Evolutionary conservation across 2,329 filamentous ascomycete genomes (phyloP).

Genomic region (Plectosphaerella sp.): DNA sequence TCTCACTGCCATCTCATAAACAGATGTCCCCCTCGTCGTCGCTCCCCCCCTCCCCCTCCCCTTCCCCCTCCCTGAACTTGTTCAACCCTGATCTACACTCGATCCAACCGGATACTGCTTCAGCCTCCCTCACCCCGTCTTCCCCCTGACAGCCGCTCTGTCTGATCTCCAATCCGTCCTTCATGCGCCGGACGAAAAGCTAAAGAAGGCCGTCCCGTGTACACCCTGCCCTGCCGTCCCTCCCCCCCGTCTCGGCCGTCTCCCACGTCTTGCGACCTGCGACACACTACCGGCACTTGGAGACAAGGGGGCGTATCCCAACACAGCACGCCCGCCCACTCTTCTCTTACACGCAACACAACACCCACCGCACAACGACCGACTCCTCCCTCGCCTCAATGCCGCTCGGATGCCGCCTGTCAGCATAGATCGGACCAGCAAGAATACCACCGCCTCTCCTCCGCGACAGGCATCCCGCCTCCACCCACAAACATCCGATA

Average conservation of each 20-base stretch:
- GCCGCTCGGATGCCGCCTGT: slow-evolving; percentile 51
- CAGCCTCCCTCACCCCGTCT: slow-evolving; percentile 23
- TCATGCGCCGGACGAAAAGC: slow-evolving; percentile 22
- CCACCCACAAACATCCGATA: slow-evolving; percentile 34
- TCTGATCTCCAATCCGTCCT: slow-evolving; percentile 29
- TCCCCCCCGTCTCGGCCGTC: not conserved
- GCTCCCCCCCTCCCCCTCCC: not conserved
- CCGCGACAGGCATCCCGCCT: slow-evolving; percentile 31
- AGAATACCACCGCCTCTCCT: slow-evolving; percentile 37
- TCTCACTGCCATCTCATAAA: not conserved
- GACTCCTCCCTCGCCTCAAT: slow-evolving; percentile 25
- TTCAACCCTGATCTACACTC: no score
- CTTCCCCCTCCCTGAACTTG: not conserved
- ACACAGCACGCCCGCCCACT: not conserved
- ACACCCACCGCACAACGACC: not conserved
- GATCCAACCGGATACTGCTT: slow-evolving; percentile 17
- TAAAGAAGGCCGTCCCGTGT: slow-evolving; percentile 7
- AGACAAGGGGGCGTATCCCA: slow-evolving; percentile 5
- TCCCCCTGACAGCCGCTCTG: slow-evolving; percentile 10
- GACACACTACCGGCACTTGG: slow-evolving; percentile 10
- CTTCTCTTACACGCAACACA: slow-evolving; percentile 1
- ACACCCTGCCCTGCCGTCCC: no score
- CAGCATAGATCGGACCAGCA: slow-evolving; percentile 44
- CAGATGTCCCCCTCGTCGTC: not conserved
- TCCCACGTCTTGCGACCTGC: slow-evolving; percentile 1